Evolutionary conservation across 257 asterid genomes (phyloP), one percentile per base, ranked within the genome.

Genomic region (Gentiana dahurica): DNA sequence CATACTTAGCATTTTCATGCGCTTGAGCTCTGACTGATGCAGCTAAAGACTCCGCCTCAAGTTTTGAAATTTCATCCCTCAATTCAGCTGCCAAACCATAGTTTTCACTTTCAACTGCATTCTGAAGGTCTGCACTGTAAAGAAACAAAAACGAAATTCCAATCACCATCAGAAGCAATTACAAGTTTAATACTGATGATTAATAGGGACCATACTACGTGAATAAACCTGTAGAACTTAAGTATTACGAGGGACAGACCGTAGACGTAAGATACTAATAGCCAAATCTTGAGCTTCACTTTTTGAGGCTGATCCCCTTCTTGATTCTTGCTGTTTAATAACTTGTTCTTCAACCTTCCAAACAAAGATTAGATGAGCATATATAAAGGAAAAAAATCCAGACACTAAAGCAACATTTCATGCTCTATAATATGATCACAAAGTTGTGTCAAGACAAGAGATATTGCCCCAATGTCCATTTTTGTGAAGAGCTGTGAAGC

Each of bases 261-360:
- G 94, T 39, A 88, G 64, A 51, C 98, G 85, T 73, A 92, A 80
- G 67, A 92, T 73, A 49, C 92, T 78, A 71, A 92, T 75, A 75
- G 97, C 98, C 88, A 75, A 78, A 73, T 92, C 98, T 76, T 92
- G 98, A 79, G 82, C 97, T 75, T 87, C 98, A 72, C 87, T 80
- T 74, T 92, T 85, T 59, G 95, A 77, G 2, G 80, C 68, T 4
- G 95, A 74, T 34, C 97, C 98, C 65, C 81, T 83, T 81, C 78
- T 79, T 66, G 71, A 68, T 78, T 81, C 86, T 70, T 74, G 83
- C 57, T 78, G 87, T 66, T 65, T 85, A 63, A 83, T 60, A 73
- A 85, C 80, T 73, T 87, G 97, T 39, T 82, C 62, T 75, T 91
- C 98, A 71, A 91, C 98, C 98, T 91, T 80, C 68, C 67, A 38